Evolutionary conservation across 768 basidiomycete genomes (phyloP), one percentile per base, ranked within the genome.

Genomic region (Dentipellis sp.): DNA sequence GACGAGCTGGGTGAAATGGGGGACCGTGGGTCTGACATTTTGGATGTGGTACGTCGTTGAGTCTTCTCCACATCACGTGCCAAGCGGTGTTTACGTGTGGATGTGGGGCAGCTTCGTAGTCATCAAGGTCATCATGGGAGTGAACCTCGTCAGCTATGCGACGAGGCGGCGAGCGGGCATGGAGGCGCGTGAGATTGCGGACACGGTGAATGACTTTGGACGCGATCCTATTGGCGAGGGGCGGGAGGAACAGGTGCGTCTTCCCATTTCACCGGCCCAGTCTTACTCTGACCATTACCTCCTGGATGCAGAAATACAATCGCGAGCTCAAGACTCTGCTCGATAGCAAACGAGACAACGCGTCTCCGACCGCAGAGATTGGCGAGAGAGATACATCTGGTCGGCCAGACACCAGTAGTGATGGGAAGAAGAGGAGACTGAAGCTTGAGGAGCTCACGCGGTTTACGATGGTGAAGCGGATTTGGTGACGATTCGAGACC

Each of bases 381-480:
- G 88, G 88, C 1, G 88, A 90, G 67, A 39, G 8, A 38, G 38
- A 22, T 48, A 58, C 53, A 29, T 59, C 55, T 35, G 58, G 61
- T 46, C 29, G 29, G 29, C 29, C 29, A 29, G 29, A 29, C 6
- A 6, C 29, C 29, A 29, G 29, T 29, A 29, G 29, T 29, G 62
- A 53, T 34, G 63, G 60, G 14, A 60, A 64, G 55, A 81, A 75
- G 65, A 84, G 79, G 56, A 74, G 83, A 48, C 77, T 90, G 56
- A 81, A 82, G 57, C 69, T 97, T 51, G 93, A 97, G 67, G 91
- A 95, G 65, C 78, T 97, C 50, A 95, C 91, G 36, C 71, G 94
- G 55, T 97, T 89, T 74, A 95, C 93, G 17, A 97, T 97, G 94
- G 88, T 95, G 48, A 95, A 95, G 66, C 77, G 91, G 53, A 94